Conservation (phyloP, 176 grass and related monocot species). For the Musa troglodytarum region DNA sequence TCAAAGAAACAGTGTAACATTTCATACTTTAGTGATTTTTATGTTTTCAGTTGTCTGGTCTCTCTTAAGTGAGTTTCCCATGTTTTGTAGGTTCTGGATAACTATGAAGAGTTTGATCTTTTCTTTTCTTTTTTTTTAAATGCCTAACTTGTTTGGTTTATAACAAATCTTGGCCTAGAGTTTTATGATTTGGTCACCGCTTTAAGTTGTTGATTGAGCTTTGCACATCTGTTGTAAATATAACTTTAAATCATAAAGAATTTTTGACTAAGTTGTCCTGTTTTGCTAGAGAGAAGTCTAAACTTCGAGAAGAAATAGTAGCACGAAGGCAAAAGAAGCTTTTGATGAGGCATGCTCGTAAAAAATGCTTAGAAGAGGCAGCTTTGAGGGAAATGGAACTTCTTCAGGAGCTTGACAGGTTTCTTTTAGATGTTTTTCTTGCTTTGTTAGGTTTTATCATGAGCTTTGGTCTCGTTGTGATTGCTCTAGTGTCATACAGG, state of each 20-base stretch:
- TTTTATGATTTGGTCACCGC: neutral
- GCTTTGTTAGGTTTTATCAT: neutral
- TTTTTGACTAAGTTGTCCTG: constrained; percentile 6
- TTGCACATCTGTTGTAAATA: no score
- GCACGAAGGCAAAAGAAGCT: constrained; percentile 76
- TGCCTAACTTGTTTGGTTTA: neutral
- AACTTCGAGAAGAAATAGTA: constrained; percentile 79
- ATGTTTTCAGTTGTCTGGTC: no score
- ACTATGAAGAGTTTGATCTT: neutral
- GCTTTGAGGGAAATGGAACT: constrained; percentile 69
- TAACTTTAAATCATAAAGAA: no score
- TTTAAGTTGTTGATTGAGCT: no score
- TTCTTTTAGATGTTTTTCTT: constrained; percentile 4
- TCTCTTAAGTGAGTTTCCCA: no score
- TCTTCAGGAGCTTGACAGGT: constrained; percentile 93
- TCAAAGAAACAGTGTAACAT: neutral
- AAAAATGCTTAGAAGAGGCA: constrained; percentile 80
- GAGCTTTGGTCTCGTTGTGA: constrained; percentile 4
- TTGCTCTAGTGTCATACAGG: constrained; percentile 30
- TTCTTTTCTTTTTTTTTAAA: neutral
- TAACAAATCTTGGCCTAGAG: neutral
- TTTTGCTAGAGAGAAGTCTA: constrained; percentile 64
- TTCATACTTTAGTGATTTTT: no score
- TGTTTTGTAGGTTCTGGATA: no score
- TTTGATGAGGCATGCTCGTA: constrained; percentile 59